Evolutionary conservation across 2,329 filamentous ascomycete genomes (phyloP).

Genomic region (Neopestalotiopsis sp.): DNA sequence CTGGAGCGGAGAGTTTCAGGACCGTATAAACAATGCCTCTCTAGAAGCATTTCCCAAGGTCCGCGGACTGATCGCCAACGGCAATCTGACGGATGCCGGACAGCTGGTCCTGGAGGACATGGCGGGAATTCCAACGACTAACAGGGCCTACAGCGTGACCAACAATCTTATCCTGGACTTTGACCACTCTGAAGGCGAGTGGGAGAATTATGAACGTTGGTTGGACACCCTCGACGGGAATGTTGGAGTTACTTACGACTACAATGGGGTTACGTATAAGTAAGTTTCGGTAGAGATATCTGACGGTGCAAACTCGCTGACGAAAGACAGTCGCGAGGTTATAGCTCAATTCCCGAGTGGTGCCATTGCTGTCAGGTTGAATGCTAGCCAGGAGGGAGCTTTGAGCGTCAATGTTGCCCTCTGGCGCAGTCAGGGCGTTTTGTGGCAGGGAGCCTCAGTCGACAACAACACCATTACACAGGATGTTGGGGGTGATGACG

Average conservation of each 20-base stretch:
- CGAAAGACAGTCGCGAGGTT: constrained; percentile 21
- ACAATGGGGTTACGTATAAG: constrained; percentile 31
- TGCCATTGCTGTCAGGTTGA: constrained; percentile 21
- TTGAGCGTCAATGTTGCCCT: constrained; percentile 7
- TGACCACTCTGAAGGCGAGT: constrained; percentile 23
- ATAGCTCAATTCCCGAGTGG: constrained; percentile 9
- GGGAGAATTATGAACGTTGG: constrained; percentile 23
- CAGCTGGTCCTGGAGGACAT: constrained; percentile 36
- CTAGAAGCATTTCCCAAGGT: constrained; percentile 38
- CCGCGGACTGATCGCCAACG: constrained; percentile 41
- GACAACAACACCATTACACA: constrained; percentile 10
- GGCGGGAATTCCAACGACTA: constrained; percentile 42
- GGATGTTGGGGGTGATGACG: constrained; percentile 8
- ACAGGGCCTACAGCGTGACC: constrained; percentile 42
- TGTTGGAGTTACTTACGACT: constrained; percentile 37
- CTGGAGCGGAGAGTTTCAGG: constrained; percentile 46
- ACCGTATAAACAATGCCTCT: constrained; percentile 43
- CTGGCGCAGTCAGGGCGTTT: background rate
- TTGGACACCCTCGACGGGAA: constrained; percentile 38
- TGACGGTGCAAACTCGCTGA: constrained; percentile 36
- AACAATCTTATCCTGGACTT: constrained; percentile 32
- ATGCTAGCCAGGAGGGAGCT: constrained; percentile 20
- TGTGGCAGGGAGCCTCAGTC: background rate
- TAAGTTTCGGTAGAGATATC: constrained; percentile 33
- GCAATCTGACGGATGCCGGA: constrained; percentile 36